phyloP scores from a whole-genome alignment of 2,329 filamentous ascomycete genomes.

The Fusarium sp. region DNA sequence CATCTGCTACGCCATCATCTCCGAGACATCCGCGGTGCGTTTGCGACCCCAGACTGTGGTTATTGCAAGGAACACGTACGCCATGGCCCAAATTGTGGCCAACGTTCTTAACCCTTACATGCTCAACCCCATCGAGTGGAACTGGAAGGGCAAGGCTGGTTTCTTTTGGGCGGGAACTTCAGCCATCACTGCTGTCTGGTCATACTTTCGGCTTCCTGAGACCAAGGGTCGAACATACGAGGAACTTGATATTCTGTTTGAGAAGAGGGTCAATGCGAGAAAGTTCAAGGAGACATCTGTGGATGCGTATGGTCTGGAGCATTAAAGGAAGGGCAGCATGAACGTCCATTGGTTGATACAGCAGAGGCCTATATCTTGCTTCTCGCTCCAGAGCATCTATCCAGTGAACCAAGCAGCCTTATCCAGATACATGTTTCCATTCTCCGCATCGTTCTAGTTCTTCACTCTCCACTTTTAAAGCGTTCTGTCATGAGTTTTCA shows the following conservation, averaged over 20 bases:
- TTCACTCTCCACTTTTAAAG: neutral
- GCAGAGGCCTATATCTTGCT: neutral
- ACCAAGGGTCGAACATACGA: slow-evolving; percentile 48
- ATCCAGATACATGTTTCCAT: neutral
- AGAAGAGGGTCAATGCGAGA: slow-evolving; percentile 44
- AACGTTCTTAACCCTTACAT: slow-evolving; percentile 48
- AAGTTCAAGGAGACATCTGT: slow-evolving; percentile 48
- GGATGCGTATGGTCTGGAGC: neutral
- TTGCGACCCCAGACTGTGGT: slow-evolving; percentile 58
- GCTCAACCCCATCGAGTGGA: slow-evolving; percentile 48
- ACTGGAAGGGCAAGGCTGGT: slow-evolving; percentile 51
- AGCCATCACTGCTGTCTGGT: slow-evolving; percentile 44
- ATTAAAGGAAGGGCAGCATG: neutral
- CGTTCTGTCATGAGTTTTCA: neutral
- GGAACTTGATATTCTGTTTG: slow-evolving; percentile 51
- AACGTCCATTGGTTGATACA: neutral
- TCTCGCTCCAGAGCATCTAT: neutral
- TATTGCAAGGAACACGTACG: slow-evolving; percentile 50
- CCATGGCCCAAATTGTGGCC: slow-evolving; percentile 44
- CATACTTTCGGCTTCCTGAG: slow-evolving; percentile 51
- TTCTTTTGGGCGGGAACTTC: slow-evolving; percentile 49
- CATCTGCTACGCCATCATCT: slow-evolving; percentile 56
- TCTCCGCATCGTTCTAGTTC: neutral
- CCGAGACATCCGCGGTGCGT: slow-evolving; percentile 56
- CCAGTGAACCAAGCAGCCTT: neutral